A percentile compares a stretch with the other conserved stretches of the same genome.
These are phyloP conservation scores for Prunus mira DNA, from an alignment of 306 rosid species.

Conservation along the genomic window DNA sequence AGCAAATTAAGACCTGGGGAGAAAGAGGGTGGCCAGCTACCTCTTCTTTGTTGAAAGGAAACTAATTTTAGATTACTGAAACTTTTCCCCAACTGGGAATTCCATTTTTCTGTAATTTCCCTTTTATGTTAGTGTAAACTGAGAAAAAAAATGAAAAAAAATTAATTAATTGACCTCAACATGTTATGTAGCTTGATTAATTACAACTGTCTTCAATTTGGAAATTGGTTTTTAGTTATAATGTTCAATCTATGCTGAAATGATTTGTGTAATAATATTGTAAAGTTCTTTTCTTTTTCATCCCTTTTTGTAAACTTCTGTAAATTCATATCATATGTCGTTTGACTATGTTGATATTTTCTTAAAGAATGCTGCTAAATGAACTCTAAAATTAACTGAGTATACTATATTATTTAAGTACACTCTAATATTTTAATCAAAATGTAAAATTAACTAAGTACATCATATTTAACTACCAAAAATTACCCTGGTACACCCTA, in stretches of 20 bases:
- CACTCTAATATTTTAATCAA: too few species aligned
- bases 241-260: background rate
- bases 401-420: too few species aligned
- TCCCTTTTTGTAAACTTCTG: background rate
- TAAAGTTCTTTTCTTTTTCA: background rate
- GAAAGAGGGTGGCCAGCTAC: conserved; percentile 17
- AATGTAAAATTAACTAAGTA: too few species aligned
- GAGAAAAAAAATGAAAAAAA: background rate
- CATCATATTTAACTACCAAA: too few species aligned
- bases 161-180: conserved; percentile 13
- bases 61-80: conserved; percentile 45
- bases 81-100: conserved; percentile 23
- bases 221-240: background rate
- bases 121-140: conserved; percentile 30
- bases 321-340: too few species aligned
- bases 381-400: too few species aligned
- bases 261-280: background rate
- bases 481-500: too few species aligned
- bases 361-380: too few species aligned
- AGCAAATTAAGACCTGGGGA: conserved; percentile 22
- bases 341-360: too few species aligned
- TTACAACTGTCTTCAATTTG: conserved; percentile 13
- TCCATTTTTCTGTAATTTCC: conserved; percentile 16
- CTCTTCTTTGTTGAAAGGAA: conserved; percentile 18
- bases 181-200: conserved; percentile 23